Percentiles rank a stretch among this genome's conserved stretches.
Conservation (phyloP, 2,329 filamentous ascomycete species). For the Penicillium sp. region DNA sequence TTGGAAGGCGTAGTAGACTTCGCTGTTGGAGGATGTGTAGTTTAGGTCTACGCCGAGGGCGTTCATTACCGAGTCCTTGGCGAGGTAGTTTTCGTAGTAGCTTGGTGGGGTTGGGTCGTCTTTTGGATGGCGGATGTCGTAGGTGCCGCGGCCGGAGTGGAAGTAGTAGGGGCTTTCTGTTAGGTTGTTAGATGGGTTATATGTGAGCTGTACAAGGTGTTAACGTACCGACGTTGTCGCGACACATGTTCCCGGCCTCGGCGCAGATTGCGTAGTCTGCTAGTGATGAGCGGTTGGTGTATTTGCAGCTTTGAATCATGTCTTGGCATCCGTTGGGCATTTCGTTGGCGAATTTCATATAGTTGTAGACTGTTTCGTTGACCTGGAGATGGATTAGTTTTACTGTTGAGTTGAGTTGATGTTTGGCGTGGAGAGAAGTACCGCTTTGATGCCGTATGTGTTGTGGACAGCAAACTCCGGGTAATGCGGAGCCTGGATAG, state of each 20-base stretch:
- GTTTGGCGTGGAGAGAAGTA: no score
- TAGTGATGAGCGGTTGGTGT: slow-evolving; percentile 63
- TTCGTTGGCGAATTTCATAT: slow-evolving; percentile 60
- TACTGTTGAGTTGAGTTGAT: no score
- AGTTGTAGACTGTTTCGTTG: slow-evolving; percentile 64
- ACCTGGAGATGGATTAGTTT: no score
- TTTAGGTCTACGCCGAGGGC: slow-evolving; percentile 68
- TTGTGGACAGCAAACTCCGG: slow-evolving; percentile 60
- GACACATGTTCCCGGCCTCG: slow-evolving; percentile 60
- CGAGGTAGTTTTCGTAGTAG: slow-evolving; percentile 68
- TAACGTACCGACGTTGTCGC: slow-evolving; percentile 55
- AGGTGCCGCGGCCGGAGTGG: slow-evolving; percentile 59
- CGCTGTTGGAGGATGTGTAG: slow-evolving; percentile 54
- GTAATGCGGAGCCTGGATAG: slow-evolving; percentile 55
- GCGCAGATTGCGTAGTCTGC: slow-evolving; percentile 56
- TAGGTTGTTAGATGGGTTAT: background rate
- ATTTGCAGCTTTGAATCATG: slow-evolving; percentile 69
- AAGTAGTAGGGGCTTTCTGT: slow-evolving; percentile 59
- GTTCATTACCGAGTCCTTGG: slow-evolving; percentile 60
- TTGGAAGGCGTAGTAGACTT: slow-evolving; percentile 55
- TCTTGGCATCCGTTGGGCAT: slow-evolving; percentile 66
- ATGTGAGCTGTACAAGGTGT: no score
- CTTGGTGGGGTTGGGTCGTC: slow-evolving; percentile 66
- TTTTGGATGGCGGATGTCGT: slow-evolving; percentile 63
- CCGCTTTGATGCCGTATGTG: slow-evolving; percentile 57